Base-by-base conservation (phyloP, 2,329 filamentous ascomycete species). In the Pseudogymnoascus sp. region DNA sequence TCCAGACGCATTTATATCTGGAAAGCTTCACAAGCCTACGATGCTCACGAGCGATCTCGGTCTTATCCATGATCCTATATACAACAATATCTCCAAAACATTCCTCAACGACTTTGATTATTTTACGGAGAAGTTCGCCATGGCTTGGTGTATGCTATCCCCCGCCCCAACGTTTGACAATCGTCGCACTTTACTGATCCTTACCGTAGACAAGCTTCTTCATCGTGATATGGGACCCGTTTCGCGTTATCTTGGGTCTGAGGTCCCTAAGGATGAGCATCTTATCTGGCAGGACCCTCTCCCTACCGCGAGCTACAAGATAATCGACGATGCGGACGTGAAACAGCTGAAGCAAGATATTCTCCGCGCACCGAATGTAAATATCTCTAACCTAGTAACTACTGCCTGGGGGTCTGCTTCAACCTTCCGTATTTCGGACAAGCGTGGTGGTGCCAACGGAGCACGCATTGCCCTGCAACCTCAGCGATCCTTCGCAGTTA, bases 201-300 rank as follows among this genome's bases (percentile, higher is more conserved):
- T 79, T 56, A 81, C 82, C 31, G 84, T 81, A 82, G 84, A 84
- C 78, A 85, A 85, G 78, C 76, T 85, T 63, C 75, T 84, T 44
- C 82, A 85, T 74, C 81, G 82, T 76, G 82, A 84, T 70, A 81
- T 85, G 79, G 82, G 82, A 31, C 82, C 59, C 79, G 81, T 65
- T 72, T 50, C 77, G 28, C 81, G 82, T 71, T 84, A 81, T 77
- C 69, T 84, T 65, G 82, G 82, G 37, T 82, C 82, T 2, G 82
- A 85, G 70, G 76, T 84, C 44, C 82, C 82, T 47, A 76, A 77
- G 64, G 82, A 84, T 73, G 75, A 77, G 10, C 42, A 44, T n/a
- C 74, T 79, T 42, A 69, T 82, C 67, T 85, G 82, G 82, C 80
- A 84, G 67, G 82, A 85, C 67, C 81, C 81, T 12, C 70, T 84